phyloP scores from a whole-genome alignment of 768 basidiomycete genomes.

The Lactifluus hygrophoroides region DNA sequence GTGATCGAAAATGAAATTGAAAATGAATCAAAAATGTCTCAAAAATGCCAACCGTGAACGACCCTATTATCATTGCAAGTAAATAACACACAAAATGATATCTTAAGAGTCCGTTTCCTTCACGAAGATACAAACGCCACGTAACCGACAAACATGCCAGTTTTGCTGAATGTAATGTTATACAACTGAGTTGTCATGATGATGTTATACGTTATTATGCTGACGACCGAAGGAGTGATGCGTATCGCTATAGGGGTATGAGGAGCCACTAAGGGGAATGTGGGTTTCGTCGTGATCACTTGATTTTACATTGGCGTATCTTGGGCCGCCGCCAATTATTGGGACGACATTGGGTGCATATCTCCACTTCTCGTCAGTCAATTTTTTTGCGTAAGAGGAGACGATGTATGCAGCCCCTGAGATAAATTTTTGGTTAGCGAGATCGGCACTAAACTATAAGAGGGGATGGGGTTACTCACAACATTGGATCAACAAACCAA shows the following conservation, averaged over 20 bases:
- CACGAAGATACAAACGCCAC: neutral
- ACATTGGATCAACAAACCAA: conserved; percentile 4
- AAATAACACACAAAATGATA: neutral
- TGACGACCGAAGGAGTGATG: conserved; percentile 1
- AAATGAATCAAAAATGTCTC: too few relatives aligned
- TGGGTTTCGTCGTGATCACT: neutral
- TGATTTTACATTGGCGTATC: neutral
- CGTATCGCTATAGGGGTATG: conserved; percentile 3
- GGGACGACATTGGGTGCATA: neutral
- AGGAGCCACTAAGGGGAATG: neutral
- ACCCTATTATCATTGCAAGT: neutral
- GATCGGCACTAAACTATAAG: neutral
- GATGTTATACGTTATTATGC: neutral
- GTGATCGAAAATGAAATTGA: too few relatives aligned
- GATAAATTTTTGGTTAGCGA: neutral
- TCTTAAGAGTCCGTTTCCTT: neutral
- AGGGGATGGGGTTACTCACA: conserved; percentile 1
- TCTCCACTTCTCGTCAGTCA: conserved; percentile 1
- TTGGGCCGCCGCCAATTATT: neutral
- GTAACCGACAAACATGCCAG: neutral
- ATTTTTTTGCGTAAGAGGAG: conserved; percentile 5
- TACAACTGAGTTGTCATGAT: neutral
- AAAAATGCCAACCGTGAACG: neutral
- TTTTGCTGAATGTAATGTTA: neutral
- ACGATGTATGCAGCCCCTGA: conserved; percentile 17